Base-by-base conservation (phyloP, 345 rosid species). In the Microcos paniculata region DNA sequence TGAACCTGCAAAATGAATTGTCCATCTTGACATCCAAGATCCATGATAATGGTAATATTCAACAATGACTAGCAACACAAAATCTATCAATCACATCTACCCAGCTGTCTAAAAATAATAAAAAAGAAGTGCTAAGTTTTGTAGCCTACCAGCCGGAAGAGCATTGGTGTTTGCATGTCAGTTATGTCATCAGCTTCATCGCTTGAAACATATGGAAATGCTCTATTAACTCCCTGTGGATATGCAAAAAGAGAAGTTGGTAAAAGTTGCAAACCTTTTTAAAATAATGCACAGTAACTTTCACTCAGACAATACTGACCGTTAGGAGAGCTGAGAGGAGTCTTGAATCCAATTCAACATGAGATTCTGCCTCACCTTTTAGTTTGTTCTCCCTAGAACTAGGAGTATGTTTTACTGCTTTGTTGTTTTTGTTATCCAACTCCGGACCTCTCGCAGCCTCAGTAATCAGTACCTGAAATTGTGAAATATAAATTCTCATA, bases 161-260 rank as follows among this genome's bases (percentile, higher is more conserved):
- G 98, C 88, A 88, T 84, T 15, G 97, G 98, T 71, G 95, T 94
- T 82, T 96, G 94, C 33, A 79, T 78, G 83, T 93, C 98, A 85
- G 92, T 85, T 78, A 96, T 83, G 80, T 87, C 97, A 84, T 94
- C 97, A 18, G 91, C 97, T 83, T 92, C 99, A 70, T 80, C 78
- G 73, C 90, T 85, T 71, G 93, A 91, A 84, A 96, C 99, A 77
- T 83, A 96, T 61, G 99, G 99, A 88, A 96, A 93, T 78, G 97
- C 99, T 81, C 99, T 87, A 84, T 96, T 96, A 76, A 93, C 87
- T 75, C 99, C 99, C 99, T 96, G 88, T 42, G 24, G 70, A 75
- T 48, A 72, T 82, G 58, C 71, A 62, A 52, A 73, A 62, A 55
- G 72, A 31, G 55, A 75, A 62, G 61, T 7, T 42, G 49, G 1